A percentile compares a stretch with the other conserved stretches of the same genome.
Conservation (phyloP, 768 basidiomycete species). For the Suillus placidus region DNA sequence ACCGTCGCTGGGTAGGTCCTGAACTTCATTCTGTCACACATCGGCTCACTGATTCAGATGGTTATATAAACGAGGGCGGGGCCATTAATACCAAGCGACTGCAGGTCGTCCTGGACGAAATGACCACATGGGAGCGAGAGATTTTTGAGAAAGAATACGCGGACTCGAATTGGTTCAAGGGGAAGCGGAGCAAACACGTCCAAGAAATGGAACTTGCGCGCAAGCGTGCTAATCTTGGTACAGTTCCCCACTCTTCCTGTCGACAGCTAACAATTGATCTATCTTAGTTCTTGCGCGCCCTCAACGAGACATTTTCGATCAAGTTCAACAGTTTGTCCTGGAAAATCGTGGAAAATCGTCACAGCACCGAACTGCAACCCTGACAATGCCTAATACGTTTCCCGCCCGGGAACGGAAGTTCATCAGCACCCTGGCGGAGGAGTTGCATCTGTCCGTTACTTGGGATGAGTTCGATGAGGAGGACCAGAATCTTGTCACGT, state of each 20-base stretch:
- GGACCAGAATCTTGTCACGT: conserved; percentile 75
- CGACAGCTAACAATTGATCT: neutral
- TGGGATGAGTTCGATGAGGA: conserved; percentile 95
- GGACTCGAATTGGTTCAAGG: conserved; percentile 92
- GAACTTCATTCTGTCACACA: neutral
- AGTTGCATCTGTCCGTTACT: conserved; percentile 75
- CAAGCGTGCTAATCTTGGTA: conserved; percentile 67
- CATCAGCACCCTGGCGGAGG: conserved; percentile 71
- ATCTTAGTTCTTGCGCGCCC: conserved; percentile 61
- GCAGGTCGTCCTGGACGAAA: conserved; percentile 86
- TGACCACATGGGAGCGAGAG: conserved; percentile 86
- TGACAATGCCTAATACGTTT: conserved; percentile 79
- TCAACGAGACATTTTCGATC: conserved; percentile 78
- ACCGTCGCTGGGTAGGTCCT: conserved; percentile 63
- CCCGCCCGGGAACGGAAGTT: conserved; percentile 81
- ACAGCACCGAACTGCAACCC: conserved; percentile 38
- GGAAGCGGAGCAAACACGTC: conserved; percentile 80
- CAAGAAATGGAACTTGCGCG: conserved; percentile 64
- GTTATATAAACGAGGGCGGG: conserved; percentile 92
- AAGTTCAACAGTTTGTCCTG: conserved; percentile 77
- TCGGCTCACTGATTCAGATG: conserved; percentile 51
- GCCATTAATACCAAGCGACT: conserved; percentile 77
- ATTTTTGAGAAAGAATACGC: conserved; percentile 90
- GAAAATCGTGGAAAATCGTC: conserved; percentile 39
- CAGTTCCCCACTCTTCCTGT: conserved; percentile 24